Evolutionary conservation across 2,329 filamentous ascomycete genomes (phyloP).

Genomic region (Lasiodiplodia sp.): DNA sequence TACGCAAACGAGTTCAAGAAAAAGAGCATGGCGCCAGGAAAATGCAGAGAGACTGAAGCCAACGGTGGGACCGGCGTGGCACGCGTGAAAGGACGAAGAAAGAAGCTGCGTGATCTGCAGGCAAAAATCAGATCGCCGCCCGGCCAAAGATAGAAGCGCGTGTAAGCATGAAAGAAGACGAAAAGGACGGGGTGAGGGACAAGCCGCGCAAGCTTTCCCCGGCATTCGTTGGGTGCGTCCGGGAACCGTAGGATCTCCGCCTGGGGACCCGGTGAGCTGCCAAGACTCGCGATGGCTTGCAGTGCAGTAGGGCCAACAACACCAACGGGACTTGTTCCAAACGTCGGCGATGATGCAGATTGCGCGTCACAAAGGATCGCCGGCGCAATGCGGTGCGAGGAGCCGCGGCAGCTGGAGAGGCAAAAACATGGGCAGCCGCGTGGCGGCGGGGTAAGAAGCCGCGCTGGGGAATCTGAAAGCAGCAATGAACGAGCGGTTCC

Average conservation of each 20-base stretch:
- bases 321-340: constrained; percentile 3
- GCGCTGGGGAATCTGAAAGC: constrained; percentile 14
- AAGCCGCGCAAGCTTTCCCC: constrained; percentile 27
- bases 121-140: constrained; percentile 10
- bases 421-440: not conserved
- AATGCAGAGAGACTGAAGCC: constrained; percentile 27
- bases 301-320: constrained; percentile 24
- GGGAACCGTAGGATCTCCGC: constrained; percentile 29
- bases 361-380: constrained; percentile 19
- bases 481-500: constrained; percentile 14
- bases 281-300: constrained; percentile 23
- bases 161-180: constrained; percentile 26
- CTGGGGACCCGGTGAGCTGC: constrained; percentile 29
- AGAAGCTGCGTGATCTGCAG: constrained; percentile 13
- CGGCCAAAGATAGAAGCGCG: constrained; percentile 17
- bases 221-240: constrained; percentile 9
- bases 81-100: constrained; percentile 9
- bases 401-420: constrained; percentile 5
- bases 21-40: constrained; percentile 22
- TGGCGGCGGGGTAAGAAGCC: constrained; percentile 19
- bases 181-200: constrained; percentile 7
- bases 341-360: constrained; percentile 16
- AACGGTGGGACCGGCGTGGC: constrained; percentile 21
- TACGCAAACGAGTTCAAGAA: not conserved
- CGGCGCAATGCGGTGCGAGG: constrained; percentile 17